A percentile compares a stretch with the other conserved stretches of the same genome.
Conservation (phyloP, 2,329 filamentous ascomycete genomes). For the Talaromyces sp. region DNA sequence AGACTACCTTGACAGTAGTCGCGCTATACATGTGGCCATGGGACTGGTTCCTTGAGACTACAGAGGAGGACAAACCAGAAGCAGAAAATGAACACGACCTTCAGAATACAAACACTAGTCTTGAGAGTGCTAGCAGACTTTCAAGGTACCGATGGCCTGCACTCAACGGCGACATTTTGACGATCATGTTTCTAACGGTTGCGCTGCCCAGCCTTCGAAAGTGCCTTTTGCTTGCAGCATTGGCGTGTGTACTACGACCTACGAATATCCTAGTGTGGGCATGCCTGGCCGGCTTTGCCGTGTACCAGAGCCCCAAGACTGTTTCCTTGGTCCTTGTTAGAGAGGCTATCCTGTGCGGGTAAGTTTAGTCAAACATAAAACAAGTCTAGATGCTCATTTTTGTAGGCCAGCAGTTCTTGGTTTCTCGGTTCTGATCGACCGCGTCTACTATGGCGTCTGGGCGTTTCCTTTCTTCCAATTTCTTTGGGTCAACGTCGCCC, state of each 20-base stretch:
- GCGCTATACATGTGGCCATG: constrained; percentile 86
- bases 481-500: constrained; percentile 83
- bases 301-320: constrained; percentile 40
- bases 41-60: constrained; percentile 54
- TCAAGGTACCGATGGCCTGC: constrained; percentile 21
- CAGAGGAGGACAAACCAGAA: constrained; percentile 40
- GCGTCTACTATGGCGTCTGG: constrained; percentile 76
- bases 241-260: constrained; percentile 80
- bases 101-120: constrained; percentile 4
- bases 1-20: constrained; percentile 77
- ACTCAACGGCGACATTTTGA: constrained; percentile 5
- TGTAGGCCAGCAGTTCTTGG: constrained; percentile 53
- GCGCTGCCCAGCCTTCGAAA: constrained; percentile 46
- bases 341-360: constrained; percentile 60
- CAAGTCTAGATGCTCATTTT: not conserved
- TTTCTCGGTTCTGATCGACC: constrained; percentile 64
- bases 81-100: constrained; percentile 14
- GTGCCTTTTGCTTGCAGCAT: constrained; percentile 69
- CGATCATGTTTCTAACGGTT: constrained; percentile 16
- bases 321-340: constrained; percentile 51
- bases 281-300: constrained; percentile 54
- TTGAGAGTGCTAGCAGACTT: constrained; percentile 14
- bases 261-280: constrained; percentile 87
- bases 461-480: constrained; percentile 84
- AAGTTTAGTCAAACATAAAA: constrained; percentile 15